A percentile compares a stretch with the other conserved stretches of the same genome.
phyloP scores from a whole-genome alignment of 176 grass and related monocot genomes.

The Otatea glauca region DNA sequence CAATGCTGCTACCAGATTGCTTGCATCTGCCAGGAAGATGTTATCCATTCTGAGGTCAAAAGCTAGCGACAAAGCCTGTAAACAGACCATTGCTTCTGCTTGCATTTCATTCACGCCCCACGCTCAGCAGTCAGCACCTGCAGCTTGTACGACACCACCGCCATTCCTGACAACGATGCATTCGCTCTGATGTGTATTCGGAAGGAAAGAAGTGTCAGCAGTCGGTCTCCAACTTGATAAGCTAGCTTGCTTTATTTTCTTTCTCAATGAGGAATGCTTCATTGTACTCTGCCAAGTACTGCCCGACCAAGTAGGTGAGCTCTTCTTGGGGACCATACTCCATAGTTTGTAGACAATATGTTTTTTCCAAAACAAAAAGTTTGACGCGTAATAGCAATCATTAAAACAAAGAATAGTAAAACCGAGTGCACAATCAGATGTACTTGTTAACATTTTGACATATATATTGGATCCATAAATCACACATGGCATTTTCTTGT shows the following conservation, averaged over 20 bases:
- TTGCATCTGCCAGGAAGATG: not conserved
- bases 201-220: not conserved
- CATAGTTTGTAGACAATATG: not conserved
- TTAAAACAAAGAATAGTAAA: not conserved
- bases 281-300: not conserved
- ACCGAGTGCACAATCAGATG: not conserved
- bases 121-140: not conserved
- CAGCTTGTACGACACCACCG: not conserved
- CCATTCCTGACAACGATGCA: not conserved
- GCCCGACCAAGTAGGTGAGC: constrained; percentile 16
- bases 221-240: not conserved
- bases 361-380: not conserved
- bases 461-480: constrained; percentile 15
- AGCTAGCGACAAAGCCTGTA: not conserved
- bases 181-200: not conserved
- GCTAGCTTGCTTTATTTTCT: not conserved
- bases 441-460: constrained; percentile 5
- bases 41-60: not conserved
- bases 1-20: not conserved
- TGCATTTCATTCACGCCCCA: not conserved
- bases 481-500: constrained; percentile 26
- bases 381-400: not conserved
- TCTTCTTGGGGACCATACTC: not conserved
- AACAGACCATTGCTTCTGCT: not conserved
- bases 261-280: not conserved